These are phyloP conservation scores for Prunella vulgaris DNA, from an alignment of 257 asterid genomes.

Conservation along the genomic window DNA sequence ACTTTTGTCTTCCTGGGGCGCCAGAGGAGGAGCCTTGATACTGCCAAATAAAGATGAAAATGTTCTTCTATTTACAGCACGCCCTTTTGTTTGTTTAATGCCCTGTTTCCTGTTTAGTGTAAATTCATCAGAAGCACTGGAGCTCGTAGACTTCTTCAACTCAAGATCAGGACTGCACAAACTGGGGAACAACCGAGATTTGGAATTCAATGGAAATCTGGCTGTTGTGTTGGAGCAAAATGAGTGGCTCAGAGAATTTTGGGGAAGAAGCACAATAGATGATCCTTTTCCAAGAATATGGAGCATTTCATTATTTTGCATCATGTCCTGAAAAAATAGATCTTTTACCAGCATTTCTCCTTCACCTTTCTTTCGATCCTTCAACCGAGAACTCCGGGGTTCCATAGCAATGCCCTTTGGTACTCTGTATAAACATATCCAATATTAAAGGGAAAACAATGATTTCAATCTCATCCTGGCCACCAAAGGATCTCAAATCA, in stretches of 20 bases:
- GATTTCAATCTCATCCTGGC: background rate
- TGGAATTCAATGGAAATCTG: conserved; percentile 41
- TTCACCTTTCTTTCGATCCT: conserved; percentile 81
- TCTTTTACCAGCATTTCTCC: conserved; percentile 88
- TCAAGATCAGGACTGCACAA: conserved; percentile 52
- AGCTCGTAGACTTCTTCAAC: conserved; percentile 37
- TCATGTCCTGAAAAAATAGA: conserved; percentile 70
- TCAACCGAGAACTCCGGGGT: conserved; percentile 89
- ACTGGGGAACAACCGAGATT: conserved; percentile 48
- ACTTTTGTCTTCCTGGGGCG: conserved; percentile 29
- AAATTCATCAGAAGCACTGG: conserved; percentile 28
- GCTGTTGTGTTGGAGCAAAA: conserved; percentile 26
- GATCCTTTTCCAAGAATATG: conserved; percentile 75
- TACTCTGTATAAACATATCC: conserved; percentile 40
- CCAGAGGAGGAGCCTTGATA: conserved; percentile 28
- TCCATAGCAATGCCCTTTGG: conserved; percentile 49
- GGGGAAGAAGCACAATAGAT: conserved; percentile 71
- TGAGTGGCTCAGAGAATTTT: conserved; percentile 39
- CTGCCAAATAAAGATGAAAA: conserved; percentile 34
- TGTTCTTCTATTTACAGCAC: conserved; percentile 29
- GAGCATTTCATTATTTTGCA: conserved; percentile 64
- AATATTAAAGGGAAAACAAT: conserved; percentile 11
- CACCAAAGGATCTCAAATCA: conserved; percentile 17
- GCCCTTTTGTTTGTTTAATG: conserved; percentile 31
- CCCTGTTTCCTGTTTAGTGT: conserved; percentile 33